phyloP scores from a whole-genome alignment of 257 asterid genomes.

The Perilla frutescens region DNA sequence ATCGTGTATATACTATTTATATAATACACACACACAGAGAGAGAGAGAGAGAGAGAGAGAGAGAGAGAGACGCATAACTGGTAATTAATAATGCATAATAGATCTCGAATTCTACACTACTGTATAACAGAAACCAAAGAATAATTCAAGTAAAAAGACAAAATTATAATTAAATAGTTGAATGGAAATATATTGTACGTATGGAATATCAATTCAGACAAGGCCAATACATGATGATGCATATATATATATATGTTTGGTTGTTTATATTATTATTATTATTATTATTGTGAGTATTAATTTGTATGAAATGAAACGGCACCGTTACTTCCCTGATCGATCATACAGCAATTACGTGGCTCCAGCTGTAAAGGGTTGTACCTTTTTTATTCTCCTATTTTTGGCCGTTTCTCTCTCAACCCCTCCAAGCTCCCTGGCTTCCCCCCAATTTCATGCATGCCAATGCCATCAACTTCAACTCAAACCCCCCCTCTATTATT shows the following conservation, averaged over 20 bases:
- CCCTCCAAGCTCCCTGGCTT: slow-evolving; percentile 11
- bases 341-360: slow-evolving; percentile 10
- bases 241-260: not conserved
- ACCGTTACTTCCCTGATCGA: not conserved
- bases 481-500: too few relatives aligned
- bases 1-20: too few relatives aligned
- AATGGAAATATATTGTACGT: too few relatives aligned
- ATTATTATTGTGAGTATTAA: too few relatives aligned
- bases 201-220: slow-evolving; percentile 5
- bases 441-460: not conserved
- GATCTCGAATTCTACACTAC: too few relatives aligned
- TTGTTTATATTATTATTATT: not conserved
- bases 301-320: not conserved
- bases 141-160: not conserved
- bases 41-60: too few relatives aligned
- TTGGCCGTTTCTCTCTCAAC: slow-evolving; percentile 12
- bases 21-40: too few relatives aligned
- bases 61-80: too few relatives aligned
- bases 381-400: slow-evolving; percentile 24
- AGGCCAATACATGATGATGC: not conserved
- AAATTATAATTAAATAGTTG: too few relatives aligned
- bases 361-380: slow-evolving; percentile 33
- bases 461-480: too few relatives aligned
- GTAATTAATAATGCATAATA: too few relatives aligned
- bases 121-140: not conserved